Evolutionary conservation across 2,329 filamentous ascomycete genomes (phyloP).

Genomic region (Colletotrichum cuscutae): DNA sequence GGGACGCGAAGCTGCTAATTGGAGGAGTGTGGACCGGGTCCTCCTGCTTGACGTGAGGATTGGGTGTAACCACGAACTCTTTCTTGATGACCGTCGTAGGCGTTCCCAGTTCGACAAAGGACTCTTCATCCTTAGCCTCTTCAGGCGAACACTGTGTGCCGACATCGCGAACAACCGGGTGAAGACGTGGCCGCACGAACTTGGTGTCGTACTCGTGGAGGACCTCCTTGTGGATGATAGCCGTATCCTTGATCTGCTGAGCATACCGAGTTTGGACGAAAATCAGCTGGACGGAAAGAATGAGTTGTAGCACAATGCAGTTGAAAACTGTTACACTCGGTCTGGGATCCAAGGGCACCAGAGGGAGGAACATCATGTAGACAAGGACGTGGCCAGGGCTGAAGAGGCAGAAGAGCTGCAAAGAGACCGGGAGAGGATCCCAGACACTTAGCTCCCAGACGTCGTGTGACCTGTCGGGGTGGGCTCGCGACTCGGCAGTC

Average conservation of each 20-base stretch:
- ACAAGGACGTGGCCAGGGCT: slow-evolving; percentile 93
- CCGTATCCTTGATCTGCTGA: slow-evolving; percentile 86
- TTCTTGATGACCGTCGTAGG: slow-evolving; percentile 75
- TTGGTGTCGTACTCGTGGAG: slow-evolving; percentile 96
- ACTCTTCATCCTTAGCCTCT: slow-evolving; percentile 51
- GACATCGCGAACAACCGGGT: slow-evolving; percentile 80
- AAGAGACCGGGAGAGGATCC: slow-evolving; percentile 88
- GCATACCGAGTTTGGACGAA: slow-evolving; percentile 79
- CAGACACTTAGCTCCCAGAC: slow-evolving; percentile 96
- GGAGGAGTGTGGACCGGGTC: slow-evolving; percentile 31
- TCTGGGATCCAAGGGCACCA: slow-evolving; percentile 77
- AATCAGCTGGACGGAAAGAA: slow-evolving; percentile 82
- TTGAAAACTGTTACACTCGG: slow-evolving; percentile 90
- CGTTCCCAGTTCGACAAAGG: slow-evolving; percentile 60
- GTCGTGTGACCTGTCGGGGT: slow-evolving; percentile 83
- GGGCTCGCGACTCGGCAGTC: slow-evolving; percentile 82
- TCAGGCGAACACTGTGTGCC: slow-evolving; percentile 78
- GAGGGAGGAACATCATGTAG: slow-evolving; percentile 88
- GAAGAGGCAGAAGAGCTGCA: slow-evolving; percentile 89
- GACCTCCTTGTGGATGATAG: slow-evolving; percentile 89
- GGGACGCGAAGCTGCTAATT: slow-evolving; percentile 25
- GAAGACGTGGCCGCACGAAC: slow-evolving; percentile 90
- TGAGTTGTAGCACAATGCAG: slow-evolving; percentile 77
- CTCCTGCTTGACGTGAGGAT: slow-evolving; percentile 81
- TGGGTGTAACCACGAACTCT: slow-evolving; percentile 83